Conservation (phyloP, 2,329 filamentous ascomycete species). For the Apiospora hydei region DNA sequence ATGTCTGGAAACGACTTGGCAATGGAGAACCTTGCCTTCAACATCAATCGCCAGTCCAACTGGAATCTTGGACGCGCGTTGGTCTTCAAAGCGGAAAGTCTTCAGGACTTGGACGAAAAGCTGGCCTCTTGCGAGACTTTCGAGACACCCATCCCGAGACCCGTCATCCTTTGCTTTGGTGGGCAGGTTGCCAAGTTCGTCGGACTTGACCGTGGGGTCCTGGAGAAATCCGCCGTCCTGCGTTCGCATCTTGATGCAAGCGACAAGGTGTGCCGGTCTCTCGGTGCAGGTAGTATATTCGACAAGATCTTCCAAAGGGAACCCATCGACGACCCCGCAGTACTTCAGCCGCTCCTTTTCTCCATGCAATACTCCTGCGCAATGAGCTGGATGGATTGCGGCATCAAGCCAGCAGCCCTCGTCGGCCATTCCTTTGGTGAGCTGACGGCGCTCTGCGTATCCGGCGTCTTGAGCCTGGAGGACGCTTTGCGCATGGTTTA, state of each 20-base stretch:
- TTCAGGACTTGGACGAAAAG: not conserved
- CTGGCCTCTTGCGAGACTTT: not conserved
- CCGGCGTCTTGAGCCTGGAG: conserved; percentile 40
- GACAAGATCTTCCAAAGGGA: conserved; percentile 41
- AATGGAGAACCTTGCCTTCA: not conserved
- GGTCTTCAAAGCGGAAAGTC: not conserved
- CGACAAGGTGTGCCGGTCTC: conserved; percentile 27
- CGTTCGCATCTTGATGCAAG: conserved; percentile 35
- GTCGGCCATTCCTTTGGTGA: conserved; percentile 53
- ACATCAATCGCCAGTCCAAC: not conserved
- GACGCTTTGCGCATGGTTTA: conserved; percentile 43
- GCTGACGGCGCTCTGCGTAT: conserved; percentile 48
- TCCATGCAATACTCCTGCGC: conserved; percentile 48
- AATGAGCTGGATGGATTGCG: conserved; percentile 45
- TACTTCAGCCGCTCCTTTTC: conserved; percentile 50
- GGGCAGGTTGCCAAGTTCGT: not conserved
- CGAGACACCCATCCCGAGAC: fast-evolving
- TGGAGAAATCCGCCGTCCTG: conserved; percentile 27
- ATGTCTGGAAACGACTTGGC: not conserved
- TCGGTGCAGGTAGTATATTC: conserved; percentile 39
- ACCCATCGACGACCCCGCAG: conserved; percentile 36
- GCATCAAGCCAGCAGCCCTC: conserved; percentile 38
- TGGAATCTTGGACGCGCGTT: not conserved
- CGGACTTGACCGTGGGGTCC: not conserved
- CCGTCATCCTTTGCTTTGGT: not conserved